Percentiles rank a stretch among this genome's conserved stretches.
These are phyloP conservation scores for Aspergillus sp. DNA, from an alignment of 2,329 filamentous ascomycete species.

Conservation along the genomic window DNA sequence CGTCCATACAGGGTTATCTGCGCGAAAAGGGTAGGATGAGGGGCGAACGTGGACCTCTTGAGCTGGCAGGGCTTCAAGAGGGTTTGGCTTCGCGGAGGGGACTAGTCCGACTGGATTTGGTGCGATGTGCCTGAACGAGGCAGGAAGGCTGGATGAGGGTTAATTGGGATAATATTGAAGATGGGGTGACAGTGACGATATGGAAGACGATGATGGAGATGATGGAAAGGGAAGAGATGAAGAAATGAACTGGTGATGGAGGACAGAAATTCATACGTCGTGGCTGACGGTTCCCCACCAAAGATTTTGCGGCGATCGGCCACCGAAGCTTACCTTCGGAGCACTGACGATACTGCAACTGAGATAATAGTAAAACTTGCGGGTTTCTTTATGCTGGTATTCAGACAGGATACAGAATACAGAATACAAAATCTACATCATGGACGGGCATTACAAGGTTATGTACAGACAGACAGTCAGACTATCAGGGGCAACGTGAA, in stretches of 20 bases:
- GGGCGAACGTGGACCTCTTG: background rate
- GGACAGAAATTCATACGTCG: background rate
- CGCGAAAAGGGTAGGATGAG: background rate
- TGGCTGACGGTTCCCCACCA: conserved; percentile 15
- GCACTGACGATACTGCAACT: no score
- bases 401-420: no score
- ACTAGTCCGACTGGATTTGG: background rate
- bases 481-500: no score
- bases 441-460: no score
- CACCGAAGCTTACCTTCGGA: conserved; percentile 5
- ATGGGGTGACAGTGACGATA: background rate
- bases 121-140: background rate
- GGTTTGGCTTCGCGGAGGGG: background rate
- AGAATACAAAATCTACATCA: no score
- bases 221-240: background rate
- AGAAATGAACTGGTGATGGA: no score
- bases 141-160: background rate
- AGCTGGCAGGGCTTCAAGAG: background rate
- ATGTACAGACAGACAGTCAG: no score
- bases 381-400: no score
- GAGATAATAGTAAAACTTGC: no score
- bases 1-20: conserved; percentile 17
- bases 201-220: background rate
- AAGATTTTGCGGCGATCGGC: conserved; percentile 21
- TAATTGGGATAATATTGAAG: background rate